phyloP scores from a whole-genome alignment of 2,329 filamentous ascomycete genomes.

The Trichoderma oligosporum region DNA sequence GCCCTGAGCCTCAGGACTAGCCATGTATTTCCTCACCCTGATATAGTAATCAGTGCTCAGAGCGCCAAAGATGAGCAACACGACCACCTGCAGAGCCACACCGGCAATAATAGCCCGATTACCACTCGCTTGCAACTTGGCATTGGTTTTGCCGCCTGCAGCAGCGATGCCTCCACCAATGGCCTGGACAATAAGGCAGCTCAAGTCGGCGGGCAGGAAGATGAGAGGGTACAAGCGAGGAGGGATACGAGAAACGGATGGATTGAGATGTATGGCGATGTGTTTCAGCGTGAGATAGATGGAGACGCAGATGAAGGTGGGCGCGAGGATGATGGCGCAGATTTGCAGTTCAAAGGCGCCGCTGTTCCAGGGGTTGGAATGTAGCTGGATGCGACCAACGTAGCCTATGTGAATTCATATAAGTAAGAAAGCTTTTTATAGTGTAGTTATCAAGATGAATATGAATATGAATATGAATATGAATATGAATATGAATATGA shows the following conservation, averaged over 20 bases:
- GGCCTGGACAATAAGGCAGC: conserved; percentile 56
- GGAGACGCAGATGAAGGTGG: conserved; percentile 57
- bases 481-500: background rate
- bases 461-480: background rate
- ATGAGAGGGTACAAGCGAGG: conserved; percentile 52
- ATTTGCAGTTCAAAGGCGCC: conserved; percentile 57
- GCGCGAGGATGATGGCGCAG: conserved; percentile 55
- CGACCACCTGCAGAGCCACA: conserved; percentile 51
- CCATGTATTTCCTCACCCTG: conserved; percentile 40
- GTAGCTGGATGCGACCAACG: conserved; percentile 48
- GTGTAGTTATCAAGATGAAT: too few relatives aligned
- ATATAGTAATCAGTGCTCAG: conserved; percentile 45
- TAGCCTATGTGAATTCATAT: conserved; percentile 42
- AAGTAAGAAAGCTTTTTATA: too few relatives aligned
- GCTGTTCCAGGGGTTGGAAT: conserved; percentile 52
- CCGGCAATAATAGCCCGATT: conserved; percentile 53
- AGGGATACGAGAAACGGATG: conserved; percentile 48
- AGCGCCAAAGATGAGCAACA: conserved; percentile 45
- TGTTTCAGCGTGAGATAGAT: conserved; percentile 64
- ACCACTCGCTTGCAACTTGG: conserved; percentile 40
- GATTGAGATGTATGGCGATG: conserved; percentile 47
- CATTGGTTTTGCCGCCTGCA: conserved; percentile 40
- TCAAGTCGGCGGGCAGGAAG: conserved; percentile 58
- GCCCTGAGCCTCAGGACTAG: conserved; percentile 26
- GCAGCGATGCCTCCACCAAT: conserved; percentile 55